Evolutionary conservation across 495 filamentous ascomycete genomes (phyloP).

Genomic region (Aspergillus nanangensis): DNA sequence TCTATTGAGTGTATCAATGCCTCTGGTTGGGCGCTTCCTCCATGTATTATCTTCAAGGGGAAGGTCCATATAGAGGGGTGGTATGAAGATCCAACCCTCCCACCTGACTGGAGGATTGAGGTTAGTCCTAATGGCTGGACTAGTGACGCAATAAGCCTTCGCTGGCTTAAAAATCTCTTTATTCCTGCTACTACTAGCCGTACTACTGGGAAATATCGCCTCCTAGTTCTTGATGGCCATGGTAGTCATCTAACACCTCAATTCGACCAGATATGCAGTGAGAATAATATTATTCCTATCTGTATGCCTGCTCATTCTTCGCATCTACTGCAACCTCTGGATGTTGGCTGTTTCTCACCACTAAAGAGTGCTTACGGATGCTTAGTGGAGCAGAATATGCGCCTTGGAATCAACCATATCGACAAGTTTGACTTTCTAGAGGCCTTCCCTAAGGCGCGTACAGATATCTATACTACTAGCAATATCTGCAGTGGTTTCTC

Average conservation of each 20-base stretch:
- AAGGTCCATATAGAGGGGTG: too few species aligned
- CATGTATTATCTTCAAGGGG: constrained; percentile 23
- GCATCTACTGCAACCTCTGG: not conserved
- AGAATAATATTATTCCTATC: not conserved
- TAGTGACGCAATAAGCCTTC: too few species aligned
- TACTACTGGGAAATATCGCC: not conserved
- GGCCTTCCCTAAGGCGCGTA: too few species aligned
- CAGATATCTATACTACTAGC: too few species aligned
- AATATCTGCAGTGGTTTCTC: too few species aligned
- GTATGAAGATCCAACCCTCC: too few species aligned
- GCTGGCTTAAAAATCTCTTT: too few species aligned
- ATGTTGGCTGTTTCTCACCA: not conserved
- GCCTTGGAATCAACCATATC: not conserved
- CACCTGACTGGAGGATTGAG: too few species aligned
- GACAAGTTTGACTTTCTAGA: too few species aligned
- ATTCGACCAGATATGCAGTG: not conserved
- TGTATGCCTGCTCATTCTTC: too few species aligned
- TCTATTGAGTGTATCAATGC: constrained; percentile 30
- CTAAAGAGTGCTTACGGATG: not conserved
- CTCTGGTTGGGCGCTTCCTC: constrained; percentile 14
- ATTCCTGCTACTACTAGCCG: too few species aligned
- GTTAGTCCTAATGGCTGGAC: too few species aligned
- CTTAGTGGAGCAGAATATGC: not conserved
- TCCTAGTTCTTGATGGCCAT: not conserved
- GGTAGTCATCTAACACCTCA: constrained; percentile 1